These are phyloP conservation scores for Spiraea crenata DNA, from an alignment of 331 rosid species.

Conservation along the genomic window DNA sequence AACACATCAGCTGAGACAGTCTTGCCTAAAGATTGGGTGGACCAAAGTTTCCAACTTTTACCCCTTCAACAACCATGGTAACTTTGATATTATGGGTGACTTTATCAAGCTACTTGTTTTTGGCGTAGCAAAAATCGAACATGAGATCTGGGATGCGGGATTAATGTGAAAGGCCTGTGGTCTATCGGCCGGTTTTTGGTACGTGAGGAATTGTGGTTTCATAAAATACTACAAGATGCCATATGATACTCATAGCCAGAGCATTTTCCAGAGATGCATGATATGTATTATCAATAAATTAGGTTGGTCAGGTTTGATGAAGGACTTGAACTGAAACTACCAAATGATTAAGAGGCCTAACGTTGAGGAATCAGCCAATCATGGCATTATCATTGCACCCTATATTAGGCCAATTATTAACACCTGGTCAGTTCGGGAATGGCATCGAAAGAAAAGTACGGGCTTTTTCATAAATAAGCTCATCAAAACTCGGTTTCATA, in stretches of 20 bases:
- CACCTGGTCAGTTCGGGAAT: not conserved
- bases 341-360: not conserved
- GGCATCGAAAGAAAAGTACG: too few relatives aligned
- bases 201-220: not conserved
- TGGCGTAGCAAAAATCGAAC: too few relatives aligned
- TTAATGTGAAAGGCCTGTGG: too few relatives aligned
- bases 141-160: too few relatives aligned
- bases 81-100: too few relatives aligned
- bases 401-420: not conserved
- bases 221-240: not conserved
- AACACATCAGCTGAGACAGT: constrained; percentile 29
- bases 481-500: too few relatives aligned
- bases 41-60: constrained; percentile 28
- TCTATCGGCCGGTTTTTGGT: not conserved
- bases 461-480: too few relatives aligned
- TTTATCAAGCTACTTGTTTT: too few relatives aligned
- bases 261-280: constrained; percentile 2
- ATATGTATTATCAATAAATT: constrained; percentile 4
- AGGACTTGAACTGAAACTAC: not conserved
- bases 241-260: not conserved
- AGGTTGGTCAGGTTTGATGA: not conserved
- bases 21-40: constrained; percentile 27
- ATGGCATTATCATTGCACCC: not conserved
- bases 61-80: constrained; percentile 17
- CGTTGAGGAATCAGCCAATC: not conserved